Percentiles rank a stretch among this genome's conserved stretches.
Conservation (phyloP, 2,329 filamentous ascomycete genomes). For the Colletotrichum magnum region DNA sequence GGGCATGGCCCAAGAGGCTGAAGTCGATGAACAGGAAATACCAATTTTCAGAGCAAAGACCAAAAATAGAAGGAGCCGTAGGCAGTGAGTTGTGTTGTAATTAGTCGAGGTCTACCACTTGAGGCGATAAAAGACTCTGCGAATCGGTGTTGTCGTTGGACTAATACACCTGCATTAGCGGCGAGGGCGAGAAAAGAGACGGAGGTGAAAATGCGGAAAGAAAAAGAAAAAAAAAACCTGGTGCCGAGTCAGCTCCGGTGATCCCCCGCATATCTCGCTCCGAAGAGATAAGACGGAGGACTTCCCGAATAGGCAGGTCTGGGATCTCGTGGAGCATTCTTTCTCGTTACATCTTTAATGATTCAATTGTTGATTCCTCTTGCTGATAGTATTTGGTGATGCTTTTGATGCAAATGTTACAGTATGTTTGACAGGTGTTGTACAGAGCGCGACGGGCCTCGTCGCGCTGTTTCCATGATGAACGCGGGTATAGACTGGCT, state of each 20-base stretch:
- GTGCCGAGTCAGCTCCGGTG: constrained; percentile 3
- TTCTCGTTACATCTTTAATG: too few relatives aligned
- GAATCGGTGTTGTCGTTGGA: constrained; percentile 21
- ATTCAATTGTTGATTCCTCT: too few relatives aligned
- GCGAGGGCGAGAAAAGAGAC: not conserved
- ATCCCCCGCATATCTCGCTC: constrained; percentile 28
- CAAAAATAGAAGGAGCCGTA: too few relatives aligned
- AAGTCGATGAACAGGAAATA: not conserved
- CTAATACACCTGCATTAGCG: constrained; percentile 37
- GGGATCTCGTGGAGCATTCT: not conserved
- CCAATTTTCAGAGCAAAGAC: too few relatives aligned
- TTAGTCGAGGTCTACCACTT: not conserved
- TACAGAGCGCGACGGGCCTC: not conserved
- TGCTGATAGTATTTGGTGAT: not conserved
- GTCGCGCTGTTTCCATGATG: not conserved
- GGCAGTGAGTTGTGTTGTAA: too few relatives aligned
- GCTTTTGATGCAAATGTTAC: constrained; percentile 3
- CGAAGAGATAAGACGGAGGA: constrained; percentile 32
- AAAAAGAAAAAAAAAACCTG: not conserved
- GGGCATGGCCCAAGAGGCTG: not conserved
- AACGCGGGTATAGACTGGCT: not conserved
- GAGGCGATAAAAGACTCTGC: constrained; percentile 6
- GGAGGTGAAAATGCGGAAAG: not conserved
- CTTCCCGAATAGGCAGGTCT: constrained; percentile 35
- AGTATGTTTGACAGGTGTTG: constrained; percentile 11